A percentile compares a stretch with the other conserved stretches of the same genome.
Conservation (phyloP, 768 basidiomycete species). For the Leucocoprinus birnbaumii region DNA sequence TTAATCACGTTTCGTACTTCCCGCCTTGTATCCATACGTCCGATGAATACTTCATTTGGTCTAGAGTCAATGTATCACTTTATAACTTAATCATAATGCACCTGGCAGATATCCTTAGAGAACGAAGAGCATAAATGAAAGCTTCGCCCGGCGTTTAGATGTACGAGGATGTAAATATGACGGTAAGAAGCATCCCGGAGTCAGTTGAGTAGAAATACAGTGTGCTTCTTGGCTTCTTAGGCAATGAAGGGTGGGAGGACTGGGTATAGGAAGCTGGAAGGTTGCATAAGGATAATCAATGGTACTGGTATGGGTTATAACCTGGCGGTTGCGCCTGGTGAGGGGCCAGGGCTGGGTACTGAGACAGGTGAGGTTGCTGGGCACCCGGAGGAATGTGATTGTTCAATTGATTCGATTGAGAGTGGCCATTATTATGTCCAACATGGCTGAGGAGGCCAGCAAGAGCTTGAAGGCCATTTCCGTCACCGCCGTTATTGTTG, state of each 20-base stretch:
- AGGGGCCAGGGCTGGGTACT: not conserved
- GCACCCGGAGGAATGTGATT: not conserved
- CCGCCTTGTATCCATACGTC: constrained; percentile 5
- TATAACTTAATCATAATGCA: constrained; percentile 5
- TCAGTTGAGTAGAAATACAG: not conserved
- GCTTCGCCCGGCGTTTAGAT: not conserved
- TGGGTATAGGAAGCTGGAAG: not conserved
- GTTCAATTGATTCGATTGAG: not conserved
- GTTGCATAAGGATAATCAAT: not conserved
- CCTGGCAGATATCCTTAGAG: not conserved
- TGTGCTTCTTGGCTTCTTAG: not conserved
- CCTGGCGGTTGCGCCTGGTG: constrained; percentile 1
- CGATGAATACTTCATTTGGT: not conserved
- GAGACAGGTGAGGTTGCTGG: constrained; percentile 1
- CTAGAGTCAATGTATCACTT: constrained; percentile 6
- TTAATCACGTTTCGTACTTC: constrained; percentile 14
- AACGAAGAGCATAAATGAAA: not conserved
- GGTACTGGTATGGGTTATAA: constrained; percentile 5
- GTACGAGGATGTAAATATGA: not conserved
- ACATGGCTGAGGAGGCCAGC: no score
- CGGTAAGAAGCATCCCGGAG: not conserved
- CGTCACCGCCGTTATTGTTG: no score
- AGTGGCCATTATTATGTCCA: not conserved
- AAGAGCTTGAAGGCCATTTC: no score
- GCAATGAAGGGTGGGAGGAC: not conserved